A percentile compares a stretch with the other conserved stretches of the same genome.
phyloP scores from a whole-genome alignment of 805 yeast genomes.

The Suhomyces xylopsoci region DNA sequence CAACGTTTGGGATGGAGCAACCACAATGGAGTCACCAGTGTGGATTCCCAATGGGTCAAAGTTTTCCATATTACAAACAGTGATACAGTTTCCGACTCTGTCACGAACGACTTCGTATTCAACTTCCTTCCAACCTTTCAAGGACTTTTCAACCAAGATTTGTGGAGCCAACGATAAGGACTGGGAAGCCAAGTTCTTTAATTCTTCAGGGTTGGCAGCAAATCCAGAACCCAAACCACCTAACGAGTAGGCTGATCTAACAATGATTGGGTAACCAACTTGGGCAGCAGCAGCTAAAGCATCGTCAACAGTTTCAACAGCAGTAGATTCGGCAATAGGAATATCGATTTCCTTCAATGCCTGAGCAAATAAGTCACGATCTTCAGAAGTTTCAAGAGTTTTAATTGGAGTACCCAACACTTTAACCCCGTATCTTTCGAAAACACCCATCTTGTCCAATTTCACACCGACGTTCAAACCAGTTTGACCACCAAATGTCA shows the following conservation, averaged over 20 bases:
- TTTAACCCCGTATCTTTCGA: slow-evolving; percentile 85
- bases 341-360: slow-evolving; percentile 93
- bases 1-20: slow-evolving; percentile 96
- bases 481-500: slow-evolving; percentile 99
- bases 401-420: slow-evolving; percentile 97
- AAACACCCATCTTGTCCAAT: slow-evolving; percentile 90
- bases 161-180: slow-evolving; percentile 90
- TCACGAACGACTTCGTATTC: slow-evolving; percentile 98
- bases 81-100: slow-evolving; percentile 93
- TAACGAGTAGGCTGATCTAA: slow-evolving; percentile 93
- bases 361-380: slow-evolving; percentile 92
- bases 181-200: slow-evolving; percentile 83
- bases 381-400: slow-evolving; percentile 95
- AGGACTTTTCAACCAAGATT: slow-evolving; percentile 91
- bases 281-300: slow-evolving; percentile 85
- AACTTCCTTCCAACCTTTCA: slow-evolving; percentile 99
- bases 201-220: slow-evolving; percentile 79
- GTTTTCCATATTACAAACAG: slow-evolving; percentile 99
- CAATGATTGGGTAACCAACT: slow-evolving; percentile 94
- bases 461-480: slow-evolving; percentile 95
- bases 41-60: slow-evolving; percentile 98
- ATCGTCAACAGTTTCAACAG: slow-evolving; percentile 90
- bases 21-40: slow-evolving; percentile 98
- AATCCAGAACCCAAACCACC: slow-evolving; percentile 99
- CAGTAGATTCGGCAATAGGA: slow-evolving; percentile 95